Evolutionary conservation across 1,284 basidiomycete species (phyloP).

Genomic region (Pseudozyma sp.): DNA sequence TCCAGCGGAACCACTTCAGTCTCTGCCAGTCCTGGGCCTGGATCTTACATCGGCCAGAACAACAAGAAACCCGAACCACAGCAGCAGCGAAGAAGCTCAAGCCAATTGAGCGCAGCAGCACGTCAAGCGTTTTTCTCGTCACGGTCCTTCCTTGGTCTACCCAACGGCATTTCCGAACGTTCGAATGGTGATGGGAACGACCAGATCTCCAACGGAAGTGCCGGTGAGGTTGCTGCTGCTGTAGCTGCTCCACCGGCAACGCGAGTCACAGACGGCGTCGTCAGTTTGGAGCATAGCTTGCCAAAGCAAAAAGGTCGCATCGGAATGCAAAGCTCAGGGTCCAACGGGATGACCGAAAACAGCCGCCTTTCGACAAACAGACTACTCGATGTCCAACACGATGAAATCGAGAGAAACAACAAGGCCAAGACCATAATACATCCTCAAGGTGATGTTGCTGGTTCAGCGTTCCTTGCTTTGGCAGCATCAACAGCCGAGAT

Average conservation of each 20-base stretch:
- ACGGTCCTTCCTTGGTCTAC: conserved; percentile 28
- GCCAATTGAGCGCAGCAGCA: conserved; percentile 29
- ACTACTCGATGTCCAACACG: not conserved
- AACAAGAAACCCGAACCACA: not conserved
- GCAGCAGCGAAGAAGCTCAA: conserved; percentile 18
- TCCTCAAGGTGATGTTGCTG: too few relatives aligned
- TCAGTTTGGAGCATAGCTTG: too few relatives aligned
- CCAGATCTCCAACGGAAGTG: not conserved
- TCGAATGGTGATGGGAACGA: conserved; percentile 4
- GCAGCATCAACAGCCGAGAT: not conserved
- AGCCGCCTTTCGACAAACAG: not conserved
- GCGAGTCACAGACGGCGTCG: not conserved
- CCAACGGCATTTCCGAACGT: conserved; percentile 16
- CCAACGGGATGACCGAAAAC: too few relatives aligned
- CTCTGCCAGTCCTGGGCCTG: conserved; percentile 13
- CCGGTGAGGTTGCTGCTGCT: not conserved
- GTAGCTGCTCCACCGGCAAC: too few relatives aligned
- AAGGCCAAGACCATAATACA: too few relatives aligned
- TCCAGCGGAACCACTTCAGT: conserved; percentile 9
- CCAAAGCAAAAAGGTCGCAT: not conserved
- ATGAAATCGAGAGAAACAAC: too few relatives aligned
- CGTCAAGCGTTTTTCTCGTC: conserved; percentile 22
- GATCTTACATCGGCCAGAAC: not conserved
- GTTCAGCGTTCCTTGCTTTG: too few relatives aligned
- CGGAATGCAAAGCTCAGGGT: not conserved